These are phyloP conservation scores for Pseudozyma sp. DNA, from an alignment of 1,284 basidiomycete species.

Conservation along the genomic window DNA sequence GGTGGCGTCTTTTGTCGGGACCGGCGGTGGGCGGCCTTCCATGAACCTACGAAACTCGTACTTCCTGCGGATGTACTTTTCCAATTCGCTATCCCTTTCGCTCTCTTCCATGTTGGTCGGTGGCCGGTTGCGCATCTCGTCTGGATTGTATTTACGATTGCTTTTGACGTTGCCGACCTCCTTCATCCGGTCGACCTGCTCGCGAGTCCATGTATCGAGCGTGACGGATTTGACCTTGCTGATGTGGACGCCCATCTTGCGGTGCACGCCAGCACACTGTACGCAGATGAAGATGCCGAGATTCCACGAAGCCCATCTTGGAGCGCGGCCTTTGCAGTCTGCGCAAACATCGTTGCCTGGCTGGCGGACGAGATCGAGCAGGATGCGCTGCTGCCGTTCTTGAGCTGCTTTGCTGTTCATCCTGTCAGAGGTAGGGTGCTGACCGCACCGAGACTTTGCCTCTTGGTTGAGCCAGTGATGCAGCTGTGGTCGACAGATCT, in stretches of 20 bases:
- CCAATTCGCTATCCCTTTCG: conserved; percentile 82
- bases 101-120: conserved; percentile 81
- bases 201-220: conserved; percentile 84
- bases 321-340: conserved; percentile 80
- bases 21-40: conserved; percentile 54
- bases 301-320: conserved; percentile 84
- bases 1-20: conserved; percentile 56
- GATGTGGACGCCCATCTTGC: conserved; percentile 81
- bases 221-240: conserved; percentile 80
- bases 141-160: conserved; percentile 79
- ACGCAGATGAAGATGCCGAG: conserved; percentile 74
- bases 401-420: conserved; percentile 66
- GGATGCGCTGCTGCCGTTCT: conserved; percentile 77
- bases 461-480: too few species aligned
- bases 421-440: background rate
- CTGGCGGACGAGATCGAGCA: conserved; percentile 76
- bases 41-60: conserved; percentile 65
- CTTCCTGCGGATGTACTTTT: conserved; percentile 82
- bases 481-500: too few species aligned
- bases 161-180: conserved; percentile 80
- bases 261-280: conserved; percentile 84
- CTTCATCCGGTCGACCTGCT: conserved; percentile 82
- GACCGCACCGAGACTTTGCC: too few species aligned
- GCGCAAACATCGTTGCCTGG: conserved; percentile 87
- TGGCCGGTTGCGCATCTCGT: conserved; percentile 80